Evolutionary conservation across 2,329 filamentous ascomycete species (phyloP).

Genomic region (Ceratocystis lukuohia): DNA sequence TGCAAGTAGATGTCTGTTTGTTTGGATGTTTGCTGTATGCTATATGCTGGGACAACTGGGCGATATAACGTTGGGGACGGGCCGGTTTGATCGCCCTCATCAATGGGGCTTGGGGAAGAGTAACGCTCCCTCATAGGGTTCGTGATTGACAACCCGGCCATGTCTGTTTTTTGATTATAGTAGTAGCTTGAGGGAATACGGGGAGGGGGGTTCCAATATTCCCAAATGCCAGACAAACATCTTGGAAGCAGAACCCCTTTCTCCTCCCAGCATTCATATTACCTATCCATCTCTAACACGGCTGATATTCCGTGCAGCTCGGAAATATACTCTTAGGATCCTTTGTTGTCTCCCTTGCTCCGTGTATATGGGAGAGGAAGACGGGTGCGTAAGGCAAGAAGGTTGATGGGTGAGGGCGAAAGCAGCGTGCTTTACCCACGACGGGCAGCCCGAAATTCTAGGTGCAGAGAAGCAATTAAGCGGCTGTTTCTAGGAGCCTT

Average conservation of each 20-base stretch:
- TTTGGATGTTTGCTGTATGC: no score
- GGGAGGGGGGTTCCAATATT: background rate
- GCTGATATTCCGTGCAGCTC: background rate
- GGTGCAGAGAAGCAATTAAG: background rate
- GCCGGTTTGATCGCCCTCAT: background rate
- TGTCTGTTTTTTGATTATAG: background rate
- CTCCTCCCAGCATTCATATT: background rate
- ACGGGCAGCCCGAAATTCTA: background rate
- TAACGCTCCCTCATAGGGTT: no score
- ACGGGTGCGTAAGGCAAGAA: background rate
- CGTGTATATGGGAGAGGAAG: background rate
- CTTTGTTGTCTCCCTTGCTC: background rate
- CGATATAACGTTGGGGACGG: background rate
- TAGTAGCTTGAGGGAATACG: background rate
- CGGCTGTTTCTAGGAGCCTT: background rate
- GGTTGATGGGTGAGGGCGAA: background rate
- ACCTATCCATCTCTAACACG: conserved; percentile 6
- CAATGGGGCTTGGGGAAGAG: no score
- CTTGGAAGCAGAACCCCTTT: no score
- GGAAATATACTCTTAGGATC: background rate
- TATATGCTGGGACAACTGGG: background rate
- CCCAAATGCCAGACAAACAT: no score
- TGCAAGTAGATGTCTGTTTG: no score
- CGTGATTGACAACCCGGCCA: no score
- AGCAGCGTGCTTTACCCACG: background rate